Base-by-base conservation (phyloP, 2,329 filamentous ascomycete species). In the Xylariaceae sp. region DNA sequence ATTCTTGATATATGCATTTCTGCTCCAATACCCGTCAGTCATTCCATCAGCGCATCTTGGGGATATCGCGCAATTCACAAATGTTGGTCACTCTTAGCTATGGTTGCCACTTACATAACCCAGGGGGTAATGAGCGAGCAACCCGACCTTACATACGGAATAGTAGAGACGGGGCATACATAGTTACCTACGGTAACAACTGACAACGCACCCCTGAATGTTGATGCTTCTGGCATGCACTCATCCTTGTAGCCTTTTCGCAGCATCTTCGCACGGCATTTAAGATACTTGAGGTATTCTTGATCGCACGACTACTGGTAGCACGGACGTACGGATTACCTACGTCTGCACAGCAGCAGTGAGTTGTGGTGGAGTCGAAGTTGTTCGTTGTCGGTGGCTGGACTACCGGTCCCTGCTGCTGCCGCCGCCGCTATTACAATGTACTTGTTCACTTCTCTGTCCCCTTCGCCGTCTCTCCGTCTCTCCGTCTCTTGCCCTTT, bases 181-280 rank as follows among this genome's bases (percentile, higher is more conserved):
- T 43, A 29, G 26, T 4, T 26, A 26, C 5, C 26, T 26, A 26
- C 8, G 26, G 26, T 43, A 29, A 26, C 40, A 26, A 43, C 41
- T 43, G 41, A 43, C 41, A 43, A 43, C 41, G 41, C 41, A 43
- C 41, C 41, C 41, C 41, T 29, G 21, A 43, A 8, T 29, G 41
- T 43, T 29, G 41, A 26, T 18, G 41, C 21, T 43, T 29, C 18
- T 15, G 41, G 21, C 21, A 43, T 43, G 41, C 41, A 43, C 22
- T 26, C 15, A 43, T 16, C 41, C 41, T 21, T 43, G 41, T 43
- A 43, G 21, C 12, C 21, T 29, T 43, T 29, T 13, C 41, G 41
- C 41, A 13, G 41, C 41, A 43, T 26, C 18, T 42, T 43, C 21
- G 15, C 41, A 43, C 41, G 29, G 41, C 41, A 43, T 43, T 43